Evolutionary conservation across 306 rosid genomes (phyloP).

Genomic region (Rosa multiflora): DNA sequence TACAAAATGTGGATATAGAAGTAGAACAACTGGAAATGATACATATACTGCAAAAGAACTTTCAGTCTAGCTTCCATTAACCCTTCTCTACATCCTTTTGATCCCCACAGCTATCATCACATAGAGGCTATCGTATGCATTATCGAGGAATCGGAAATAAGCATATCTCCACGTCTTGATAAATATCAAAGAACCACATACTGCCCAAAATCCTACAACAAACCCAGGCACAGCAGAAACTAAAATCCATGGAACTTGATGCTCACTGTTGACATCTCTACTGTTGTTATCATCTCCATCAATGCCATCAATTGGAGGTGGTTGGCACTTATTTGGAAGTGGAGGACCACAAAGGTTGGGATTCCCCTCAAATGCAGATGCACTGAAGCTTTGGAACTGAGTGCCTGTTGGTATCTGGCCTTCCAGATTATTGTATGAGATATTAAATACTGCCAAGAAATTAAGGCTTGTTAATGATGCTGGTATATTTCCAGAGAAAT

Average conservation of each 20-base stretch:
- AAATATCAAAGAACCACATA: constrained; percentile 2
- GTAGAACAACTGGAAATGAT: background rate
- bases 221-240: background rate
- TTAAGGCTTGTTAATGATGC: background rate
- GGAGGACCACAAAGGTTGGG: constrained; percentile 9
- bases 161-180: background rate
- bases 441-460: background rate
- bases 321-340: background rate
- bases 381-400: background rate
- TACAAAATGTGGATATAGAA: background rate
- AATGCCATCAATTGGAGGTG: background rate
- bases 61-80: background rate
- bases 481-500: constrained; percentile 10
- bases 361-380: constrained; percentile 9
- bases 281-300: background rate
- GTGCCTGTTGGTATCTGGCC: background rate
- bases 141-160: background rate
- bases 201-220: background rate
- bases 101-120: background rate
- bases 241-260: background rate
- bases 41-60: background rate
- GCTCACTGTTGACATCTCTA: too few relatives aligned
- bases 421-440: background rate
- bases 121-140: background rate
- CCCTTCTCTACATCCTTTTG: background rate